Base-by-base conservation (phyloP, 1,284 basidiomycete genomes). In the Puccinia hordei region DNA sequence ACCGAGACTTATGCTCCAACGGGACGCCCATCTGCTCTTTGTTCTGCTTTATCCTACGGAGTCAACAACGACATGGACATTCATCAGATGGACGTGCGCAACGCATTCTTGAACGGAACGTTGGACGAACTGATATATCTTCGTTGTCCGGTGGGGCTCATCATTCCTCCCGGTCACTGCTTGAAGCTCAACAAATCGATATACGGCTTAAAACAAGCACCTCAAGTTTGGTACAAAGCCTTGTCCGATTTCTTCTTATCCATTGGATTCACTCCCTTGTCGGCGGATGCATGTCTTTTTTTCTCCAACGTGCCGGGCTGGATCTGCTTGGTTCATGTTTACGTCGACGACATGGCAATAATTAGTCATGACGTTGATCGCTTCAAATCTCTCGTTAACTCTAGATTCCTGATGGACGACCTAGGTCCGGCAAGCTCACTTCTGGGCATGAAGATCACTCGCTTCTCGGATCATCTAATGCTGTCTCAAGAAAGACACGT, bases 121-220 rank as follows among this genome's bases (percentile, higher is more conserved):
- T 35, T 49, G 4, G 38, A 69, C 3, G 66, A 69, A 69, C 8
- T 10, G 10, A 17, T 69, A 6, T 69, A 69, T 44, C 66, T 69
- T 12, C 19, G 44, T 4, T 22, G 9, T 4, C 66, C 66, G 2
- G 5, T 24, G n/a, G 66, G 66, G 2, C 24, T 69, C 4, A 4
- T 10, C n/a, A 10, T 65, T 3, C 27, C 27, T 30, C 3, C 3
- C 4, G 30, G 30, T 2, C 41, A n/a, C 13, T 69, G 66, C 44
- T 22, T 41, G 22, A 15, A 30, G 15, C 66, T 69, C 5, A 38
- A 41, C 22, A 69, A 69, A 69, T 41, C 66, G 4, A 65, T 69
- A 3, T 73, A 73, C 53, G 71, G 71, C 33, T 30, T 73, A 27
- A 73, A 73, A 53, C 71, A 73, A 33, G 19, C 71, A 27, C 71